Evolutionary conservation across 2,329 filamentous ascomycete genomes (phyloP).

Genomic region (Penicillium palitans): DNA sequence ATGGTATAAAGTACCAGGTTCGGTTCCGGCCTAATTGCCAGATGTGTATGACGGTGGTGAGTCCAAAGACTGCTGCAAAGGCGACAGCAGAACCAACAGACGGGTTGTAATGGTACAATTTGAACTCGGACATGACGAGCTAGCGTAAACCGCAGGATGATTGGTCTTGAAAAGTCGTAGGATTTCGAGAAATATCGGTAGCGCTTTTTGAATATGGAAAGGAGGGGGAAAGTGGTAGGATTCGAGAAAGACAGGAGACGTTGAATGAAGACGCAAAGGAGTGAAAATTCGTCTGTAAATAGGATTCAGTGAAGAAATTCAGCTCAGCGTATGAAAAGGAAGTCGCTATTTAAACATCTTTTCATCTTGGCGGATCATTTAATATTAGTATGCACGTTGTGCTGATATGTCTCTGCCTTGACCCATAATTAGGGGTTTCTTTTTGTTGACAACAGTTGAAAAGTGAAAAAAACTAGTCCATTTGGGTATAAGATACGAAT

Average conservation of each 20-base stretch:
- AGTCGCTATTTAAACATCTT: neutral
- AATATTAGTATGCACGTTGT: no score
- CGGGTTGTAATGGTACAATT: constrained; percentile 23
- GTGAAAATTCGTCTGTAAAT: neutral
- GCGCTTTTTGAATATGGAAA: neutral
- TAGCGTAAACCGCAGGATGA: neutral
- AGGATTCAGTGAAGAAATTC: neutral
- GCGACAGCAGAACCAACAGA: constrained; percentile 13
- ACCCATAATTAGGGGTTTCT: neutral
- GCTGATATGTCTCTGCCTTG: neutral
- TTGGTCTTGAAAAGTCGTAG: neutral
- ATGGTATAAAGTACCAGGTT: constrained; percentile 35
- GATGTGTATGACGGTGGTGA: constrained; percentile 14
- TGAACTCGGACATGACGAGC: constrained; percentile 7
- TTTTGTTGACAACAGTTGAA: neutral
- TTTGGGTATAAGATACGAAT: constrained; percentile 4
- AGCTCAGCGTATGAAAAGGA: neutral
- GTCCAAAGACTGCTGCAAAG: constrained; percentile 31
- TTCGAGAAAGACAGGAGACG: neutral
- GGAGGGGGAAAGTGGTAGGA: neutral
- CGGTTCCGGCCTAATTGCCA: constrained; percentile 19
- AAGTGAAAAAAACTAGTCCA: neutral
- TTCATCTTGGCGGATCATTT: neutral
- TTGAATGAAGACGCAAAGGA: neutral
- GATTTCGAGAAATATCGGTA: neutral